A percentile compares a stretch with the other conserved stretches of the same genome.
These are phyloP conservation scores for Pseudocercospora eumusae DNA, from an alignment of 2,329 filamentous ascomycete genomes.

Conservation along the genomic window DNA sequence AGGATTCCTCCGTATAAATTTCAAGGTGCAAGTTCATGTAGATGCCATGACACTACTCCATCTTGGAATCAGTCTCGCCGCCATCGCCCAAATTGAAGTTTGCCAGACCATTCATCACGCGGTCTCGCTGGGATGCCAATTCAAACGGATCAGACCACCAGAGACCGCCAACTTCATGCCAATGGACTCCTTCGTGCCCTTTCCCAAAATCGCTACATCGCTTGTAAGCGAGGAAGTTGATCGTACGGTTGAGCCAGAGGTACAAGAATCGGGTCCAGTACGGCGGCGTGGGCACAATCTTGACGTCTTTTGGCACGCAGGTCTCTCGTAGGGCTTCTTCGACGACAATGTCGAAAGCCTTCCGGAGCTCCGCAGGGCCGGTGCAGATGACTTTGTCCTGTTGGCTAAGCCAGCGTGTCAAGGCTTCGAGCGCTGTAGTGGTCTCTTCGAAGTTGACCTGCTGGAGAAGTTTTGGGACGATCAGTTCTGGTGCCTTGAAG, in stretches of 20 bases:
- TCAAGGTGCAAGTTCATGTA: too few species aligned
- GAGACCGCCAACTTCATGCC: too few species aligned
- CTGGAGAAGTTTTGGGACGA: slow-evolving; percentile 9
- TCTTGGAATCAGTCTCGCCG: too few species aligned
- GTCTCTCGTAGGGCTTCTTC: not conserved
- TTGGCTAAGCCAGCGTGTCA: slow-evolving; percentile 3
- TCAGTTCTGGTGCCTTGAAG: slow-evolving; percentile 12
- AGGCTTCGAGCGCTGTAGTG: not conserved
- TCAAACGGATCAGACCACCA: too few species aligned
- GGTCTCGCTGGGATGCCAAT: too few species aligned
- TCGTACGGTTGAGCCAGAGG: slow-evolving; percentile 14
- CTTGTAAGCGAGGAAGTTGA: slow-evolving; percentile 19
- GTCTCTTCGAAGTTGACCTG: slow-evolving; percentile 17
- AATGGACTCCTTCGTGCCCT: too few species aligned
- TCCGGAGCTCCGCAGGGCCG: not conserved
- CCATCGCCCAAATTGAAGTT: too few species aligned
- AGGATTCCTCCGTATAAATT: too few species aligned
- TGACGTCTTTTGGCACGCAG: not conserved
- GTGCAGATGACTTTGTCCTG: slow-evolving; percentile 1
- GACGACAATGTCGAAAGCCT: not conserved
- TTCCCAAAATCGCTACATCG: too few species aligned
- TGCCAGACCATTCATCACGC: too few species aligned
- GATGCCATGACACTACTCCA: too few species aligned
- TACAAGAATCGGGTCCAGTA: slow-evolving; percentile 16
- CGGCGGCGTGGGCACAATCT: slow-evolving; percentile 15